Evolutionary conservation across 805 yeast genomes (phyloP), one percentile per base, ranked within the genome.

Genomic region (Candida orba): DNA sequence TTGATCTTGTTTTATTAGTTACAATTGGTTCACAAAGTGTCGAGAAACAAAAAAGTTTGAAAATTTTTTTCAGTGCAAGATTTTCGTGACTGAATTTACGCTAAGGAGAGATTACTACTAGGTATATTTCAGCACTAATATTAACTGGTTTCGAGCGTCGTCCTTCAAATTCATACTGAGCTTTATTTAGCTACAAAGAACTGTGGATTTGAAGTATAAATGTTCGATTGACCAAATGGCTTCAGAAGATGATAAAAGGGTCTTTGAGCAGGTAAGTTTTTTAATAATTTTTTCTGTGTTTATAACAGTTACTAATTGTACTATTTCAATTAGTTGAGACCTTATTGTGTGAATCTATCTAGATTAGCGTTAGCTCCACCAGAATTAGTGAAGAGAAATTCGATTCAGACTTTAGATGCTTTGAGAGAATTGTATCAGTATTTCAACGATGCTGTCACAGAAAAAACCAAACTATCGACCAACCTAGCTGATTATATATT

Each of bases 401-500:
- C 73, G 3, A 35, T 43, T 4, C 48, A 54, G 10, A 48, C 71
- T 1, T 44, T 64, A 0, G 49, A 59, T 5, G 60, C 71, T 2
- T 48, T 75, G 24, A 57, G 55, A 30, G 59, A 58, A 2, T 49
- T 74, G 5, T 65, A 68, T 40, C 35, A 36, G 1, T 42, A 43
- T 17, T 47, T 57, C n/a, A 36, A 30, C 3, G 40, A 42, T 0
- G 41, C 54, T 18, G 46, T 69, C 10, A 40, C 22, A 10, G 42
- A 30, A 10, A 41, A 43, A 9, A 41, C 49, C 4, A 37, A 44
- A 1, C 42, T 72, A 1, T 63, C 76, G 0, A 49, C 65, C 1
- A 65, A 64, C 23, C 53, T 80, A 17, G 83, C 83, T 0, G 84
- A 81, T 47, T 79, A 80, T 46, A 67, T 81, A 1, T 79, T 79